Evolutionary conservation across 2,329 filamentous ascomycete species (phyloP).

Genomic region (Xylogone sp.): DNA sequence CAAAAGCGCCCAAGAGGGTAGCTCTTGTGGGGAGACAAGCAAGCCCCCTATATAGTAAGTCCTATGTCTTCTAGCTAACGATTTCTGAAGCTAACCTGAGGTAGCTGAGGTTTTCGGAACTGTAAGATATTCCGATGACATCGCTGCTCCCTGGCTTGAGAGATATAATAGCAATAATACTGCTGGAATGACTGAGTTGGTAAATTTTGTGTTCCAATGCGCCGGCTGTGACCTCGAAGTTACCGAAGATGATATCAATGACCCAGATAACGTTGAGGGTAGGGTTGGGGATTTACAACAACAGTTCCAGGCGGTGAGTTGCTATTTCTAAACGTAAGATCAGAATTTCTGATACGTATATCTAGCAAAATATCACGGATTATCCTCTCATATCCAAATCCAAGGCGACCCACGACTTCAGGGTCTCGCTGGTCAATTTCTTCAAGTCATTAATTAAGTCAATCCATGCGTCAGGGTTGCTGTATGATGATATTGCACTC

Average conservation of each 20-base stretch:
- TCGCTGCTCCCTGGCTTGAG: conserved; percentile 57
- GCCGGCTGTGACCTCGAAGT: conserved; percentile 80
- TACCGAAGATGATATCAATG: conserved; percentile 77
- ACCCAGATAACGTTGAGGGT: conserved; percentile 80
- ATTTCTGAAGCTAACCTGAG: conserved; percentile 3
- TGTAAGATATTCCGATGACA: conserved; percentile 50
- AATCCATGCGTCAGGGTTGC: conserved; percentile 74
- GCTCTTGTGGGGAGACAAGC: conserved; percentile 36
- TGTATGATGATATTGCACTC: conserved; percentile 71
- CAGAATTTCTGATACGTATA: too few relatives aligned
- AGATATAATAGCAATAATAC: conserved; percentile 52
- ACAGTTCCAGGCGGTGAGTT: conserved; percentile 72
- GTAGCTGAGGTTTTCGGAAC: conserved; percentile 62
- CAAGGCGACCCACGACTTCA: conserved; percentile 74
- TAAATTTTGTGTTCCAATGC: conserved; percentile 65
- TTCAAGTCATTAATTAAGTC: conserved; percentile 73
- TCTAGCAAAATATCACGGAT: conserved; percentile 71
- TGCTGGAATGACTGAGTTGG: conserved; percentile 55
- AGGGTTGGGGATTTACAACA: conserved; percentile 82
- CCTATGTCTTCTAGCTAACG: neutral
- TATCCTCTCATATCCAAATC: conserved; percentile 87
- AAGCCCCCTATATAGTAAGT: conserved; percentile 25
- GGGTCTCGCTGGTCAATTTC: conserved; percentile 72
- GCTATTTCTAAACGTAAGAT: too few relatives aligned
- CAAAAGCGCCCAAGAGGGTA: conserved; percentile 35